phyloP scores from a whole-genome alignment of 2,329 filamentous ascomycete species.

The Fusarium piperis region DNA sequence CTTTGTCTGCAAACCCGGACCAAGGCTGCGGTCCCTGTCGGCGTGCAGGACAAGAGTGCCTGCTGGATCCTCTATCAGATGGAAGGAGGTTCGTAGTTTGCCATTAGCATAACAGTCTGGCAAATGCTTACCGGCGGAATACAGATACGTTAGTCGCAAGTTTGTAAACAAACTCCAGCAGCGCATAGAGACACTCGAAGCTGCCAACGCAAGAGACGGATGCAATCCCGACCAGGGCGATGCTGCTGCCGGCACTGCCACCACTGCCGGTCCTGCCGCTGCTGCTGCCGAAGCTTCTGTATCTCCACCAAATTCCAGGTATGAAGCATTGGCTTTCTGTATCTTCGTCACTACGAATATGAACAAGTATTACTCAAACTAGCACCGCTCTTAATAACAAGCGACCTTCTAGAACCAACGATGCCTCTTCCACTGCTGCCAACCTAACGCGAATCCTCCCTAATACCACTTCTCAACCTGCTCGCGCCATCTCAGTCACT shows the following conservation, averaged over 20 bases:
- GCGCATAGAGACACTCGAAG: slow-evolving; percentile 22
- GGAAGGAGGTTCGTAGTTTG: slow-evolving; percentile 10
- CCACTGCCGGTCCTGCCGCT: neutral
- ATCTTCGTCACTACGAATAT: too few relatives aligned
- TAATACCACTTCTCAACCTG: too few relatives aligned
- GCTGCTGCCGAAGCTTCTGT: neutral
- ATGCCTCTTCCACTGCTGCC: too few relatives aligned
- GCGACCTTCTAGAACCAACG: too few relatives aligned
- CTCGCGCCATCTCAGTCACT: too few relatives aligned
- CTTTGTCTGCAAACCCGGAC: slow-evolving; percentile 1
- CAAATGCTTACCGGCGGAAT: neutral
- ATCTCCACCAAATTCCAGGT: too few relatives aligned
- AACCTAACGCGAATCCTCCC: too few relatives aligned
- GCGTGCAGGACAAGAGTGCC: slow-evolving; percentile 16
- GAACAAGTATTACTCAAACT: too few relatives aligned
- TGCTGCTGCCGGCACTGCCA: neutral
- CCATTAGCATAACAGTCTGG: neutral
- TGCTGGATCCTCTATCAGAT: slow-evolving; percentile 18
- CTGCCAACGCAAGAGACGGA: neutral
- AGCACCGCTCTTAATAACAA: too few relatives aligned
- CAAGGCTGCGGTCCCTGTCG: slow-evolving; percentile 17
- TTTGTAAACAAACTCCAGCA: slow-evolving; percentile 20
- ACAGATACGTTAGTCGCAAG: slow-evolving; percentile 13
- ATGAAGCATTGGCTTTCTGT: too few relatives aligned
- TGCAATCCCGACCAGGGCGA: neutral